phyloP scores from a whole-genome alignment of 345 rosid species.

The Murraya koenigii region DNA sequence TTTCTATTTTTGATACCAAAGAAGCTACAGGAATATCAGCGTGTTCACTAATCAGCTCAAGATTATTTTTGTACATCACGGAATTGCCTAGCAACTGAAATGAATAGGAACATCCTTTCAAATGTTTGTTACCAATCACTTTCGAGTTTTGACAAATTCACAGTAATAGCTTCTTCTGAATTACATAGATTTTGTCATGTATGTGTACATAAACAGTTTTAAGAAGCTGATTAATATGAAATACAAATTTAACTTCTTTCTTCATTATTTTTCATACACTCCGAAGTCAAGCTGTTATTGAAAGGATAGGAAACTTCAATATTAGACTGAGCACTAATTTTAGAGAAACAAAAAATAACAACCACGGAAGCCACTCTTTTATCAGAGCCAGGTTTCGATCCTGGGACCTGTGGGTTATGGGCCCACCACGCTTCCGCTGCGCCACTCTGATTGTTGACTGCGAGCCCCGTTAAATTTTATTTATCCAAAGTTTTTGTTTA shows the following conservation, averaged over 20 bases:
- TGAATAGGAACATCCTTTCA: not conserved
- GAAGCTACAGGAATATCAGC: constrained; percentile 84
- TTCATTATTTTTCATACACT: not conserved
- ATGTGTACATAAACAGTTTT: not conserved
- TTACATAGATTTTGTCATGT: not conserved
- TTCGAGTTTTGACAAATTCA: not conserved
- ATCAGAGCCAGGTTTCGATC: constrained; percentile 51
- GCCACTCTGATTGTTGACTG: constrained; percentile 35
- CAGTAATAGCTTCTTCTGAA: not conserved
- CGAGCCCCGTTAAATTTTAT: no score
- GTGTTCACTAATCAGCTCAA: constrained; percentile 11
- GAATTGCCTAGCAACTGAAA: not conserved
- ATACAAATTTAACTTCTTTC: not conserved
- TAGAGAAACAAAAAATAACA: no score
- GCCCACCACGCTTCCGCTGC: constrained; percentile 62
- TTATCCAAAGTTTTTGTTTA: no score
- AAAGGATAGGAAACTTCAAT: not conserved
- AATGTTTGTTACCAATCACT: not conserved
- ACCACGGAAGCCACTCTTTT: not conserved
- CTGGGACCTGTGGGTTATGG: constrained; percentile 50
- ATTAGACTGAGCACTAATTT: not conserved
- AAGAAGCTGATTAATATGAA: not conserved
- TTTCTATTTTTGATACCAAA: constrained; percentile 84
- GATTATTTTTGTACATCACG: not conserved
- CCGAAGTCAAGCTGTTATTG: not conserved